phyloP scores from a whole-genome alignment of 768 basidiomycete species.

The Amanita pseudoporphyria region DNA sequence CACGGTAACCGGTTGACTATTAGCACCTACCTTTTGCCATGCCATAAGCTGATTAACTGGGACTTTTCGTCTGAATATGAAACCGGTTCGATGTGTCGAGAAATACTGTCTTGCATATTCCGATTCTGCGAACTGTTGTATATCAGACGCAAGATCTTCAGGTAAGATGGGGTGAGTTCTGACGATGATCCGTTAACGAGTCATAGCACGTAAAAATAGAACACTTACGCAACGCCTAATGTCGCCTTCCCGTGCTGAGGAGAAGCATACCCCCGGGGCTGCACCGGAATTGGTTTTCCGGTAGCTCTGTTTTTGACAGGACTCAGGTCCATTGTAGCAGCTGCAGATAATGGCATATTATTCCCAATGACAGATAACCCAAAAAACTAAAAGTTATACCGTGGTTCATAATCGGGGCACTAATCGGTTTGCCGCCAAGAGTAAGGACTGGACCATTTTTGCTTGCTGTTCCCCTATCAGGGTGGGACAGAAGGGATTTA shows the following conservation, averaged over 20 bases:
- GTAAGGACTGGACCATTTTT: slow-evolving; percentile 17
- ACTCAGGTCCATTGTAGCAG: slow-evolving; percentile 64
- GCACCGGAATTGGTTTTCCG: slow-evolving; percentile 55
- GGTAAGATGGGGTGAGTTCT: slow-evolving; percentile 77
- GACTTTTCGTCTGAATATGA: slow-evolving; percentile 74
- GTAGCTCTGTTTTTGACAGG: slow-evolving; percentile 59
- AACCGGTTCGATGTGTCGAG: slow-evolving; percentile 81
- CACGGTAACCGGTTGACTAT: not conserved
- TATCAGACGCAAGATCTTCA: slow-evolving; percentile 71
- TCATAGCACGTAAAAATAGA: slow-evolving; percentile 3
- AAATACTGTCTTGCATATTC: slow-evolving; percentile 86
- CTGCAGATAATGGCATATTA: slow-evolving; percentile 21
- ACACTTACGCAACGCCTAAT: slow-evolving; percentile 56
- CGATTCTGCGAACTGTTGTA: slow-evolving; percentile 78
- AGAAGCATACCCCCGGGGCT: slow-evolving; percentile 22
- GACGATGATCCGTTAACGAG: slow-evolving; percentile 7
- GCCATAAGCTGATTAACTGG: slow-evolving; percentile 84
- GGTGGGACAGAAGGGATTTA: slow-evolving; percentile 20
- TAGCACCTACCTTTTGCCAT: slow-evolving; percentile 66
- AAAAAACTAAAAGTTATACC: slow-evolving; percentile 30
- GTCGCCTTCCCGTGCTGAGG: slow-evolving; percentile 22
- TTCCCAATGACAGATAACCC: not conserved
- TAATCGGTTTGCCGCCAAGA: slow-evolving; percentile 56
- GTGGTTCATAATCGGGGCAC: slow-evolving; percentile 59
- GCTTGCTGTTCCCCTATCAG: slow-evolving; percentile 16